These are phyloP conservation scores for Calonectria hawksworthii DNA, from an alignment of 2,329 filamentous ascomycete species.

Conservation along the genomic window DNA sequence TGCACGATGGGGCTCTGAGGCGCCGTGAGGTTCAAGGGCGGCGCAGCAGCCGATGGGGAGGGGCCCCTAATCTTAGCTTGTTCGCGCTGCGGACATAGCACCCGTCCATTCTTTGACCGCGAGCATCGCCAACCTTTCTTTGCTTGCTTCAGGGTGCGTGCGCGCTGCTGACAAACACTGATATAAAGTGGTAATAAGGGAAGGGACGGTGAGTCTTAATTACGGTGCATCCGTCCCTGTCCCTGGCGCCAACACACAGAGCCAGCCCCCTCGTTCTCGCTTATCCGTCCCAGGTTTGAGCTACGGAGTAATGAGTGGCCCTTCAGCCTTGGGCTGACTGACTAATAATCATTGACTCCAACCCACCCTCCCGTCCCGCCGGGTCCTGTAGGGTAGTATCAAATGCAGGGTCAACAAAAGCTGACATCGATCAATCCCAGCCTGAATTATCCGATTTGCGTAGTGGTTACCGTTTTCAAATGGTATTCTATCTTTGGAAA, in stretches of 20 bases:
- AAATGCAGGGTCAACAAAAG: background rate
- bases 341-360: background rate
- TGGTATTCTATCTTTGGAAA: background rate
- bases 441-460: background rate
- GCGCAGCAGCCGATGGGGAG: background rate
- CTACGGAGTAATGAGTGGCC: background rate
- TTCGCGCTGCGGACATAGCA: background rate
- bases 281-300: background rate
- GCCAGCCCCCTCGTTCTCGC: background rate
- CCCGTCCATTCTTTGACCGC: background rate
- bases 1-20: background rate
- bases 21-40: background rate
- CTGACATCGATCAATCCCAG: background rate
- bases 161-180: background rate
- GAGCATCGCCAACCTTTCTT: background rate
- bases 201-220: background rate
- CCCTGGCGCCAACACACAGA: background rate
- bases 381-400: constrained; percentile 7
- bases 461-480: background rate
- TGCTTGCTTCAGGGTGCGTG: background rate
- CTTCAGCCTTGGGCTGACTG: background rate
- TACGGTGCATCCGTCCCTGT: background rate
- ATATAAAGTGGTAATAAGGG: background rate
- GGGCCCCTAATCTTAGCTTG: constrained; percentile 1
- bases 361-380: background rate